Conservation (phyloP, 441 rosid genomes). For the Adansonia rubrostipa region DNA sequence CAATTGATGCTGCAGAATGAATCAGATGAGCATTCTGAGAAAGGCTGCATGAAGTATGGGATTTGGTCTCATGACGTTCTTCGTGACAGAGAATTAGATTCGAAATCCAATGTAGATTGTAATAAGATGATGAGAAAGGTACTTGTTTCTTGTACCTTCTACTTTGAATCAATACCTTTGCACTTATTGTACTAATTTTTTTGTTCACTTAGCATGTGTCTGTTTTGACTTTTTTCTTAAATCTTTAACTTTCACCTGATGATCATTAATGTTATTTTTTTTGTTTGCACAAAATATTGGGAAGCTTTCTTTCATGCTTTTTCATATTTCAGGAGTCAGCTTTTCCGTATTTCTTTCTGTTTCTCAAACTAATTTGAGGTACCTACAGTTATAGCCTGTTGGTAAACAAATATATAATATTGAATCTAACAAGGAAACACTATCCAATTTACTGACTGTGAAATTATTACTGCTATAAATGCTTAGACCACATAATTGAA, state of each 20-base stretch:
- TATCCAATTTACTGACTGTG: neutral
- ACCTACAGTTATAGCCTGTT: neutral
- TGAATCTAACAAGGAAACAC: neutral
- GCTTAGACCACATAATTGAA: constrained; percentile 13
- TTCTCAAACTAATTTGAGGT: neutral
- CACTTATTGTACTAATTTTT: neutral
- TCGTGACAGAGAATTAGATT: constrained; percentile 52
- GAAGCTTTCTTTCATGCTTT: neutral
- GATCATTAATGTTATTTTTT: neutral
- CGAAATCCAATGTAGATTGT: constrained; percentile 35
- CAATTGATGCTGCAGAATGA: constrained; percentile 41
- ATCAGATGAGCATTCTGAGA: constrained; percentile 45
- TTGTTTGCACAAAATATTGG: neutral
- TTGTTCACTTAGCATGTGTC: neutral
- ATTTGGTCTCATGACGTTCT: constrained; percentile 95
- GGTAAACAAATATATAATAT: neutral
- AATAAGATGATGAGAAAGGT: constrained; percentile 87
- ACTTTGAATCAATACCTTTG: neutral
- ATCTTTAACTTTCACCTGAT: neutral
- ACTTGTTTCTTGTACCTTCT: constrained; percentile 14
- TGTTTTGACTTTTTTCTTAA: constrained; percentile 17
- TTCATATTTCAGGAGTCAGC: constrained; percentile 6
- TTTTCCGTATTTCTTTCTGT: neutral
- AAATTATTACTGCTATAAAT: neutral
- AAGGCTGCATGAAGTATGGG: constrained; percentile 56